phyloP scores from a whole-genome alignment of 1,284 basidiomycete species.

The Puccinia triticina region DNA sequence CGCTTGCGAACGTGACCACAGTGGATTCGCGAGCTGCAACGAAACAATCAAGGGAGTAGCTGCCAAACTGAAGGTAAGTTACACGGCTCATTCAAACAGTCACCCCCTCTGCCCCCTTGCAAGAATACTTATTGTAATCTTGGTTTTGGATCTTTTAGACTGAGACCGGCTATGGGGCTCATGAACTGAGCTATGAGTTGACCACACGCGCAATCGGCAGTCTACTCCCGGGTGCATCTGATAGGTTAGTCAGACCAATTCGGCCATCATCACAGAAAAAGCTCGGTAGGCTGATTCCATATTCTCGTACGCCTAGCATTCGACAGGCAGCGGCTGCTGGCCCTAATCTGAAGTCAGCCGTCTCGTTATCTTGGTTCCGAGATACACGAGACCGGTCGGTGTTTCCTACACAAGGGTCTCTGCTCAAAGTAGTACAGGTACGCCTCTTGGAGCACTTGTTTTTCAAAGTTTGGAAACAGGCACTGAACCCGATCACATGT shows the following conservation, averaged over 20 bases:
- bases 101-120: background rate
- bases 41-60: constrained; percentile 71
- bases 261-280: background rate
- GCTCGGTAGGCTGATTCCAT: background rate
- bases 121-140: background rate
- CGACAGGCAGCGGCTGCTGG: constrained; percentile 72
- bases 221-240: constrained; percentile 73
- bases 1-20: constrained; percentile 71
- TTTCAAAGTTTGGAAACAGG: background rate
- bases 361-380: constrained; percentile 75
- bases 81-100: background rate
- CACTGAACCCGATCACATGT: background rate
- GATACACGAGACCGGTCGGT: constrained; percentile 79
- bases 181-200: constrained; percentile 80
- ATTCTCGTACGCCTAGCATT: constrained; percentile 65
- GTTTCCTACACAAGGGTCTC: constrained; percentile 68
- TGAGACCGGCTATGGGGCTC: constrained; percentile 65
- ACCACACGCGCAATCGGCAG: constrained; percentile 74
- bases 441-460: background rate
- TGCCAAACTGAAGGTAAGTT: constrained; percentile 69
- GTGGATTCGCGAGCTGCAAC: constrained; percentile 70
- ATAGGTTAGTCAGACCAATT: constrained; percentile 66
- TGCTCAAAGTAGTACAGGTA: constrained; percentile 38
- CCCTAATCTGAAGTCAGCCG: constrained; percentile 76
- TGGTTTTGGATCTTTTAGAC: constrained; percentile 61